Evolutionary conservation across 176 grass and related monocot genomes (phyloP), one percentile per base, ranked within the genome.

Genomic region (Aegilops speltoides): DNA sequence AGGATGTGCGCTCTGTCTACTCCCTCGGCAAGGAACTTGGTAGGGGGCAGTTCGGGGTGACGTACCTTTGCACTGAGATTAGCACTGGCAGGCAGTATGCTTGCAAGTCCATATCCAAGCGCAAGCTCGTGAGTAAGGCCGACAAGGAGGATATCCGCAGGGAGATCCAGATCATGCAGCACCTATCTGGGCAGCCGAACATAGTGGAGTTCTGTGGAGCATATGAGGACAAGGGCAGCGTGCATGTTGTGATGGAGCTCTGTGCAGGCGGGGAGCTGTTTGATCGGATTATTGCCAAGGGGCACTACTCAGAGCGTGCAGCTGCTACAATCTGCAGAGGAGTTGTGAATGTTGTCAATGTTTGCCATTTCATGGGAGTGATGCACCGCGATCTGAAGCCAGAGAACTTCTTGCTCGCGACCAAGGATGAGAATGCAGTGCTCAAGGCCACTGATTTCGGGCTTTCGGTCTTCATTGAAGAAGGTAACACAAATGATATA

Each of bases 81-180:
- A 76, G 89, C 13, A 87, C 87, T 3, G 94, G 97, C 68, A 79
- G 83, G 76, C 94, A 85, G 68, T 96, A 94, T 23, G 97, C 97
- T 20, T 99, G 97, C 97, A 99, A 99, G 87, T 99, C 92, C 70
- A 93, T 99, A 83, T 96, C 97, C 66, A 99, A 99, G 85, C 89
- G 92, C 65, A 99, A 99, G 89, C 97, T 99, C 9, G 78, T 89
- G 23, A 94, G 80, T 41, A 99, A 96, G 92, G 87, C 84, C 0
- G 97, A 99, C 41, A 88, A 81, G 82, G 97, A 99, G 72, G 97
- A 99, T 52, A 93, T 99, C 78, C 86, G 89, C 77, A 86, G 97
- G 82, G 97, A 99, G 91, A 94, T 96, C 70, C 91, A 92, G 80
- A 99, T 99, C 83, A 96, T 99, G 97, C 97, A 99, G 79, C 97